Base-by-base conservation (phyloP, 768 basidiomycete species). In the Baorangia bicolor region DNA sequence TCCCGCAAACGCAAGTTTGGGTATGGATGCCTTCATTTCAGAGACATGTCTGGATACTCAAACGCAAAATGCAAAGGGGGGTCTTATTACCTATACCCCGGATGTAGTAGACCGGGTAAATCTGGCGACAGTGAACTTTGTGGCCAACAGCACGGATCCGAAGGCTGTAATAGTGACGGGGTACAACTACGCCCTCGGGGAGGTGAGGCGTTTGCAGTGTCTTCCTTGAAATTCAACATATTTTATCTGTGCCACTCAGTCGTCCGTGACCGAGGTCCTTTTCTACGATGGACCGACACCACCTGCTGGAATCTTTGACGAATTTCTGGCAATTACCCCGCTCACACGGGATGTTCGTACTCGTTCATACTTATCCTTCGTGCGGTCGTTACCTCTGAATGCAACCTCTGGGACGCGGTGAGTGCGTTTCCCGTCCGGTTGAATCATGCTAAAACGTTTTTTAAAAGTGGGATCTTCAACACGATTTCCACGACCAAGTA, bases 1-100 rank as follows among this genome's bases (percentile, higher is more conserved):
- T n/a, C n/a, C n/a, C n/a, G 6, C 83, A 86, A 68, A 69, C 71
- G 0, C 66, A 78, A 68, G 80, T 87, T 53, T 87, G 84, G 84
- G 84, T 86, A 69, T 5, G 55, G 30, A 23, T 13, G 78, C 49
- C 4, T 28, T 6, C n/a, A 37, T 35, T 40, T 16, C 21, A 10
- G 30, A 27, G 14, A 40, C 31, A 35, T 13, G 12, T 48, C 16
- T 10, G 13, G 2, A 23, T 35, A 13, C 1, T 49, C 47, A 38
- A 4, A 40, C 23, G n/a, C 6, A 5, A 30, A 18, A 18, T 34
- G 33, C 4, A 20, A 46, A 84, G 82, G 82, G 81, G 13, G 84
- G 83, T 5, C 30, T 74, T 1, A 74, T 84, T 31, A 64, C 60
- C 2, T 71, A 68, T 47, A 47, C 61, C 7, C 43, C 20, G 8